Evolutionary conservation across 1,284 basidiomycete species (phyloP).

Genomic region (Athelia sp.): DNA sequence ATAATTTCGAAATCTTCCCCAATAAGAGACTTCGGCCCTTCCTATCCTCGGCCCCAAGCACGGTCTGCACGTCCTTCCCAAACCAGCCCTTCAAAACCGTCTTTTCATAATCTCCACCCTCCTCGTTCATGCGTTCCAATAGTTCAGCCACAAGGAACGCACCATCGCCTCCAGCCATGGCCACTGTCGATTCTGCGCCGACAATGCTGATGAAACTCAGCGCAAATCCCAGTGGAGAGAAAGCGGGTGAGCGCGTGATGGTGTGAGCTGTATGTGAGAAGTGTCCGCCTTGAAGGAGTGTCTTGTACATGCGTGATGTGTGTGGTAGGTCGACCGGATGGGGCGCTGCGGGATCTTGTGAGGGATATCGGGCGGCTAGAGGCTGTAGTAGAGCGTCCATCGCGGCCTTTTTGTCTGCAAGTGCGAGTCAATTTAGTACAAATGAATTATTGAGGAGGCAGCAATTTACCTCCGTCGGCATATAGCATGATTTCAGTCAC

Average conservation of each 20-base stretch:
- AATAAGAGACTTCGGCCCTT: constrained; percentile 55
- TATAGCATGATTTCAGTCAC: constrained; percentile 78
- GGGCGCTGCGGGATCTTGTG: constrained; percentile 35
- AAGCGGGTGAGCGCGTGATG: constrained; percentile 42
- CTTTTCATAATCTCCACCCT: constrained; percentile 33
- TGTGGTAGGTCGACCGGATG: constrained; percentile 80
- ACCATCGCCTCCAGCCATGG: constrained; percentile 65
- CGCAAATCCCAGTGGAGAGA: constrained; percentile 57
- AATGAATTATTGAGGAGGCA: constrained; percentile 1
- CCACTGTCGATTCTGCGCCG: constrained; percentile 48
- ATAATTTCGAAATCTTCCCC: constrained; percentile 37
- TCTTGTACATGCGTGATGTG: constrained; percentile 79
- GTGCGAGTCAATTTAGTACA: constrained; percentile 5
- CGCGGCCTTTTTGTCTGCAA: constrained; percentile 66
- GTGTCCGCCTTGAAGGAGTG: constrained; percentile 85
- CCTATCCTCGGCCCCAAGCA: constrained; percentile 38
- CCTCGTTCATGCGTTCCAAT: constrained; percentile 53
- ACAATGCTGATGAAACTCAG: constrained; percentile 52
- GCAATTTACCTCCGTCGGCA: constrained; percentile 67
- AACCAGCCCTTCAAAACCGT: constrained; percentile 54
- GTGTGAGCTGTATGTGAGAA: constrained; percentile 59
- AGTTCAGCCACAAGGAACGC: constrained; percentile 79
- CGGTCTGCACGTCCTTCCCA: constrained; percentile 30
- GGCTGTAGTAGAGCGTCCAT: constrained; percentile 54
- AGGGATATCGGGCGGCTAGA: constrained; percentile 52